A percentile compares a stretch with the other conserved stretches of the same genome.
Evolutionary conservation across 2,329 filamentous ascomycete genomes (phyloP).

Genomic region (Claviceps monticola): DNA sequence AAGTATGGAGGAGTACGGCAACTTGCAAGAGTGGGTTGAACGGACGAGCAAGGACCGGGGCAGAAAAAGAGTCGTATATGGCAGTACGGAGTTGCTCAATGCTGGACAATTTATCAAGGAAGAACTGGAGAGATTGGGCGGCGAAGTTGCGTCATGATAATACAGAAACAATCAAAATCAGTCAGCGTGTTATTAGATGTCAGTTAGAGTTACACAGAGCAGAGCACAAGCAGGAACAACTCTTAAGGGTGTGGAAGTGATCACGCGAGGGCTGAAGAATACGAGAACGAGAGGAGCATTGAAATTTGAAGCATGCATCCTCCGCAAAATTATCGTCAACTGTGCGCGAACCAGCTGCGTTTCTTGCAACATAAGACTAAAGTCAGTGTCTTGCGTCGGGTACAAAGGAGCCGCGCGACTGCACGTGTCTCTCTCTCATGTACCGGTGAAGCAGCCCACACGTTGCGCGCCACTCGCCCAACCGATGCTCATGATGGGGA

Average conservation of each 20-base stretch:
- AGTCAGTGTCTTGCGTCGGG: not conserved
- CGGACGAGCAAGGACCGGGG: slow-evolving; percentile 54
- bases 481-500: slow-evolving; percentile 9
- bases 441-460: not conserved
- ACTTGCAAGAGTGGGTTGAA: slow-evolving; percentile 89
- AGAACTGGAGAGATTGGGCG: slow-evolving; percentile 49
- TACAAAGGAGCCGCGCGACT: not conserved
- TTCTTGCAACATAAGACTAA: not conserved
- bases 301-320: not conserved
- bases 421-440: not conserved
- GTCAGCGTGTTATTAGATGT: not conserved
- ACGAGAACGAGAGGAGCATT: not conserved
- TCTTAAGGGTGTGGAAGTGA: not conserved
- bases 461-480: not conserved
- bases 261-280: not conserved
- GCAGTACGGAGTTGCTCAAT: slow-evolving; percentile 72
- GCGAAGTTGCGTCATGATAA: slow-evolving; percentile 32
- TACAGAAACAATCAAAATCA: not conserved
- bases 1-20: slow-evolving; percentile 98
- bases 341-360: not conserved
- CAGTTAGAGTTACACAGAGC: not conserved
- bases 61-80: slow-evolving; percentile 79
- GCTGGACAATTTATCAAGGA: slow-evolving; percentile 52
- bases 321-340: not conserved
- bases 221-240: not conserved